Conservation (phyloP, 805 yeast species). For the Komagataella mondaviorum region DNA sequence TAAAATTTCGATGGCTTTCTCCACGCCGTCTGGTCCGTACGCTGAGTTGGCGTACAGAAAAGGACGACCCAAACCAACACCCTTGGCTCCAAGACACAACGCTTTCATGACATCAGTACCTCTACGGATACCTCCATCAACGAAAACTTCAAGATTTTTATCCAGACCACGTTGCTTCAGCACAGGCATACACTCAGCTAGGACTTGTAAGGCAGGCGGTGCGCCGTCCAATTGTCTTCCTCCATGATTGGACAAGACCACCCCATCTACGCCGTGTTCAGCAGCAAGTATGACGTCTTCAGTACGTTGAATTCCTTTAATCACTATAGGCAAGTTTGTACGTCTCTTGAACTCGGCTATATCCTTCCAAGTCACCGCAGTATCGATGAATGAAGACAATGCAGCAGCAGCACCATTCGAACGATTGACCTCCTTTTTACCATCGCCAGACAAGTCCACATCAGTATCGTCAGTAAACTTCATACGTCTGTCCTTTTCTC, state of each 20-base stretch:
- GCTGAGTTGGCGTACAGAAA: constrained; percentile 49
- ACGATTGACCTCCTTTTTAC: constrained; percentile 38
- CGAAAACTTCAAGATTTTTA: constrained; percentile 40
- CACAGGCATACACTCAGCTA: constrained; percentile 54
- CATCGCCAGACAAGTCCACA: constrained; percentile 28
- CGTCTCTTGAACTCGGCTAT: constrained; percentile 37
- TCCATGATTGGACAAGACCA: constrained; percentile 82
- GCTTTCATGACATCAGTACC: constrained; percentile 59
- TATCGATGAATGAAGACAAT: constrained; percentile 73
- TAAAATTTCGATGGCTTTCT: constrained; percentile 44
- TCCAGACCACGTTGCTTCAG: constrained; percentile 31
- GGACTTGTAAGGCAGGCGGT: constrained; percentile 61
- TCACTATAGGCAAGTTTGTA: constrained; percentile 53
- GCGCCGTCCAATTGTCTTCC: constrained; percentile 81
- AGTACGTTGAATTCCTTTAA: constrained; percentile 77
- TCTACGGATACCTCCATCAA: constrained; percentile 62
- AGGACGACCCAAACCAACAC: constrained; percentile 61
- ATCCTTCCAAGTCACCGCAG: constrained; percentile 53
- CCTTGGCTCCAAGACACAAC: constrained; percentile 54
- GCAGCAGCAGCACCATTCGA: constrained; percentile 81
- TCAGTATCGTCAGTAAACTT: constrained; percentile 42
- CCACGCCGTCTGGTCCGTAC: constrained; percentile 54
- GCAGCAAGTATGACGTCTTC: constrained; percentile 70
- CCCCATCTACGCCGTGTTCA: constrained; percentile 60
- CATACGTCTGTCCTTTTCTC: constrained; percentile 77